These are phyloP conservation scores for Cladosporium colombiae DNA, from an alignment of 2,329 filamentous ascomycete genomes.

Conservation along the genomic window DNA sequence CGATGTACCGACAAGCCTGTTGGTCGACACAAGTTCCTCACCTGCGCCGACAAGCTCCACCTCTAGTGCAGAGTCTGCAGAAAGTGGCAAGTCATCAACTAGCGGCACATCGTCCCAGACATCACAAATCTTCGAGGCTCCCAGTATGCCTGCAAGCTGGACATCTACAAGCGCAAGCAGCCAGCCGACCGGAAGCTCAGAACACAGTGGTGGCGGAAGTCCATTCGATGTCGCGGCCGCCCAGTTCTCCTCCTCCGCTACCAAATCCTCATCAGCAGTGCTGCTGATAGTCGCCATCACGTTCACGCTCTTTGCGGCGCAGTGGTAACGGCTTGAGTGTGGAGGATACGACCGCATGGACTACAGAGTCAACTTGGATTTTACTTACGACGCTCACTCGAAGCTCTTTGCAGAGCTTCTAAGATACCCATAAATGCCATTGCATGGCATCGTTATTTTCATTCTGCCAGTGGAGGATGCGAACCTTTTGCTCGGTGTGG, in stretches of 20 bases:
- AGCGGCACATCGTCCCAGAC: not conserved
- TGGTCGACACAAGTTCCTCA: constrained; percentile 26
- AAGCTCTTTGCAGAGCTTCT: constrained; percentile 5
- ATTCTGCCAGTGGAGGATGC: not conserved
- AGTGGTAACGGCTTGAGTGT: not conserved
- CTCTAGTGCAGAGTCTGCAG: constrained; percentile 4
- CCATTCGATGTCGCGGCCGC: constrained; percentile 43
- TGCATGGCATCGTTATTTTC: constrained; percentile 10
- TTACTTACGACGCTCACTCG: constrained; percentile 9
- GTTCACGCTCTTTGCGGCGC: not conserved
- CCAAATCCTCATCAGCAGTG: constrained; percentile 18
- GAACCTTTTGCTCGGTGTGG: not conserved
- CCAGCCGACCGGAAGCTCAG: constrained; percentile 37
- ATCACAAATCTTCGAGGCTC: constrained; percentile 14
- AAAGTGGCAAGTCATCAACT: not conserved
- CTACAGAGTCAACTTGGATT: constrained; percentile 1
- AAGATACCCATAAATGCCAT: constrained; percentile 19
- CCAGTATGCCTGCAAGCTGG: constrained; percentile 21
- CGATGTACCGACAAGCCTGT: constrained; percentile 23
- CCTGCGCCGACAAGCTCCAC: constrained; percentile 6
- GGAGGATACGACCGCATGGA: not conserved
- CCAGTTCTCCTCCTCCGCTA: constrained; percentile 19
- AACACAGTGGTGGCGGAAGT: constrained; percentile 45
- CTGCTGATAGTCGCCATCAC: constrained; percentile 15
- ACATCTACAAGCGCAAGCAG: constrained; percentile 25